These are phyloP conservation scores for Podosphaera fusca DNA, from an alignment of 2,329 filamentous ascomycete species.

Conservation along the genomic window DNA sequence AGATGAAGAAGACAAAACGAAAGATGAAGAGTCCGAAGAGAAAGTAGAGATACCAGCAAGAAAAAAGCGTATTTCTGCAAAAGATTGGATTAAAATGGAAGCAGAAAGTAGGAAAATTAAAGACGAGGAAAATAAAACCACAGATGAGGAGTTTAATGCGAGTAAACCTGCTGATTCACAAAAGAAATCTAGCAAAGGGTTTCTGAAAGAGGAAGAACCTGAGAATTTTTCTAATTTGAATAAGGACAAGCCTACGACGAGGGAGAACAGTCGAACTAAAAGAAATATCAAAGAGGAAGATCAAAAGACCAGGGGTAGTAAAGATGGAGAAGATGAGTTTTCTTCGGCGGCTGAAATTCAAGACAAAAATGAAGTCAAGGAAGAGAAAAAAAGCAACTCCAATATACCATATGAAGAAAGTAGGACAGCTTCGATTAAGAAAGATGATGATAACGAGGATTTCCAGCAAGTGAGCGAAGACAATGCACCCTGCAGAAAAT, in stretches of 20 bases:
- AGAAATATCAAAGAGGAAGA: constrained; percentile 12
- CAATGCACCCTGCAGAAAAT: too few relatives aligned
- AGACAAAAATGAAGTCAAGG: too few relatives aligned
- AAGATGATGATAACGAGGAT: too few relatives aligned
- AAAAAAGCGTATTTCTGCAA: constrained; percentile 2
- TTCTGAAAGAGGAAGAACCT: neutral
- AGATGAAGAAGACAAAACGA: constrained; percentile 5
- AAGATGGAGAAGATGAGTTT: too few relatives aligned
- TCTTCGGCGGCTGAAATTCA: too few relatives aligned
- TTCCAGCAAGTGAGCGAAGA: too few relatives aligned
- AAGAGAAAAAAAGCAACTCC: too few relatives aligned
- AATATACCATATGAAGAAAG: too few relatives aligned
- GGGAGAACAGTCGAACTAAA: neutral
- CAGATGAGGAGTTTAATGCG: neutral
- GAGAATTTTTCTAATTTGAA: neutral
- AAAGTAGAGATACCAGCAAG: constrained; percentile 1
- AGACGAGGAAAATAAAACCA: neutral
- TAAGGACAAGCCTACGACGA: neutral
- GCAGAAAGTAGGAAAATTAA: neutral
- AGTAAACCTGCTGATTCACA: neutral
- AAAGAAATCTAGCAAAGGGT: neutral
- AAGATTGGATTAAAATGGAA: neutral
- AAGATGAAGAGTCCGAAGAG: constrained; percentile 11
- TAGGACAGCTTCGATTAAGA: too few relatives aligned
- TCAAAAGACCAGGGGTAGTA: too few relatives aligned